Evolutionary conservation across 164 flowering plant genomes (phyloP), one percentile per base, ranked within the genome.

Genomic region (Aristolochia contorta): DNA sequence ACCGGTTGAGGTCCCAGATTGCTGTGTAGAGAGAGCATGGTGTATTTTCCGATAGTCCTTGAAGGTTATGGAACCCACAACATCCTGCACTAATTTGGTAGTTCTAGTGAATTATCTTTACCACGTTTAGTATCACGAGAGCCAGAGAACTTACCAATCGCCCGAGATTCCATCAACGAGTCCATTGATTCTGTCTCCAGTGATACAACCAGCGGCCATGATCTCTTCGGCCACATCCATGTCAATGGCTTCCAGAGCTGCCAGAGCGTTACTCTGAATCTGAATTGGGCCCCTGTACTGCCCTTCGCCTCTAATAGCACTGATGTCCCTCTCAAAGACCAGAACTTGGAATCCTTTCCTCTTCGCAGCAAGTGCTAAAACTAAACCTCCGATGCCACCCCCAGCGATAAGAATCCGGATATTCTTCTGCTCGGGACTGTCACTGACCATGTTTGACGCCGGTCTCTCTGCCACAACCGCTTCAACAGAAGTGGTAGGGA

Each of bases 181-280:
- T 7, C 99, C 99, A 68, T 94, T 94, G 51, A 94, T 84, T 59
- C 99, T 69, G 51, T 87, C 89, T 16, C 96, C 99, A 25, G 97
- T 93, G 51, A 93, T 69, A 71, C 99, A 93, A 0, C 96, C 99
- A 54, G 80, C 84, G 20, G 46, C 76, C 94, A 89, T 75, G 70
- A 93, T 79, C 66, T 93, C 85, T 22, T 93, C 97, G 16, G 99
- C 97, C 32, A 90, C 96, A 15, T 81, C 89, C 75, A 75, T 22
- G 77, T 94, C 99, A 69, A 90, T 86, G 8, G 99, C 99, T 62
- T 94, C 99, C 82, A 94, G 75, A 30, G 97, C 96, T 57, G 96
- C 96, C 76, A 93, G 72, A 0, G 97, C 97, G 63, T 93, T 90
- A 70, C 97, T 93, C 77, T 93, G 97, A 66, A 93, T 79, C 80